These are phyloP conservation scores for Nemania sp. DNA, from an alignment of 2,329 filamentous ascomycete species.

Conservation along the genomic window DNA sequence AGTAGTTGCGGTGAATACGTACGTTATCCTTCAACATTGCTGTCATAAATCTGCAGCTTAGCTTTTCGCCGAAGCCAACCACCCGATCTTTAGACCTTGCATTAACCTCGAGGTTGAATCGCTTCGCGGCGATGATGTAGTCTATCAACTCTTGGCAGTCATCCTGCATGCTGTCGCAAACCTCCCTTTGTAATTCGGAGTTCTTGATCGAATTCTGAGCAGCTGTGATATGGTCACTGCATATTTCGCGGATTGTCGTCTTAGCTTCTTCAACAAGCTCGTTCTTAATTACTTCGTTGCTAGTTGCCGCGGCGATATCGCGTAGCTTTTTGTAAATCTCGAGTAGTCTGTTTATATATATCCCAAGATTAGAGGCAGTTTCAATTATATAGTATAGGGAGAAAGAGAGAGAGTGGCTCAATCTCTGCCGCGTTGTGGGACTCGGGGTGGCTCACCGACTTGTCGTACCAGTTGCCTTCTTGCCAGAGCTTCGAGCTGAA, in stretches of 20 bases:
- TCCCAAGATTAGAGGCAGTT: conserved; percentile 28
- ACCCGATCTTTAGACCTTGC: conserved; percentile 86
- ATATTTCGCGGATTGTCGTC: conserved; percentile 82
- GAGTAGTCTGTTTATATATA: conserved; percentile 60
- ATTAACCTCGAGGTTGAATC: conserved; percentile 80
- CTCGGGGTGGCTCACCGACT: conserved; percentile 76
- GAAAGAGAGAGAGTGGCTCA: conserved; percentile 10
- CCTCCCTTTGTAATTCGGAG: conserved; percentile 65
- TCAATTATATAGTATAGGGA: too few species aligned
- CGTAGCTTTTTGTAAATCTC: conserved; percentile 70
- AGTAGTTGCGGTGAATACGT: conserved; percentile 39
- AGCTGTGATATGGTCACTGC: conserved; percentile 82
- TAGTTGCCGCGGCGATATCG: conserved; percentile 64
- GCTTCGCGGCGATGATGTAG: conserved; percentile 73
- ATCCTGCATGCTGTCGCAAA: conserved; percentile 75
- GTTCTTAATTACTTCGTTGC: conserved; percentile 64
- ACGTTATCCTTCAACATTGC: conserved; percentile 81
- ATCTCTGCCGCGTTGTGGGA: neutral
- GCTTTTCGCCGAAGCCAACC: conserved; percentile 93
- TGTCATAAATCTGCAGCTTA: conserved; percentile 93
- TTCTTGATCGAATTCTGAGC: conserved; percentile 73
- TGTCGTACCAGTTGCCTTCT: conserved; percentile 94
- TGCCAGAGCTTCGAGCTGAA: conserved; percentile 92
- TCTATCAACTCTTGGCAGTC: conserved; percentile 87
- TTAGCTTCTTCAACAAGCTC: conserved; percentile 74